Evolutionary conservation across 192 early-diverging fungal genomes (phyloP), one percentile per base, ranked within the genome.

Genomic region (Thoreauomyces humboldtii): DNA sequence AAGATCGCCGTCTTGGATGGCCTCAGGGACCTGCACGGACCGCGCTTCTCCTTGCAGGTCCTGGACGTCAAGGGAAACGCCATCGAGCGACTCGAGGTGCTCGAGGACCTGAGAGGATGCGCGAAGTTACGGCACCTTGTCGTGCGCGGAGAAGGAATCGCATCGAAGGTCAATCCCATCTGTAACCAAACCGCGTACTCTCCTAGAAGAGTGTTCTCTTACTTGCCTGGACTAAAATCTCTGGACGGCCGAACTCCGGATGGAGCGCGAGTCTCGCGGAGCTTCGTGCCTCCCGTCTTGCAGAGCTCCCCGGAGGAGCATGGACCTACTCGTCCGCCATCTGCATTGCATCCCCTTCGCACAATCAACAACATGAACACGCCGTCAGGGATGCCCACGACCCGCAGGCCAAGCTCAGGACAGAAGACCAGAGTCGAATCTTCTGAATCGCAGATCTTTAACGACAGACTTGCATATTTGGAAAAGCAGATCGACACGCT

Each of bases 31-130:
- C 11, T 75, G 1, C 69, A 68, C 35, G 76, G 69, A 6, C 57
- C 59, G 38, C 36, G 59, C 12, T 73, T 65, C 54, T 35, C 47
- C 12, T 48, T 77, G 28, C 35, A 71, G n/a, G 44, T 24, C 27
- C 59, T 79, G 41, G 77, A 81, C 57, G 24, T 81, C 36, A 77
- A 73, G 48, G 74, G 80, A 17, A 81, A 81, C 52, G 19, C 31
- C 1, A 69, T 81, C 29, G 35, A 36, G 2, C 65, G 72, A 48
- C 37, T 59, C 12, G 57, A 56, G 1, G 59, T 71, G 65, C 61
- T 81, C 14, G 14, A 58, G 4, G 61, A 70, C 37, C 57, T 78
- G 19, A 59, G 48, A 14, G 69, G 70, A 21, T 58, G 53, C 28
- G 52, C 19, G 61, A n/a, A 53, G n/a, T 43, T 76, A 28, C 47